Evolutionary conservation across 2,329 filamentous ascomycete species (phyloP).

Genomic region (Hymenoscyphus fraxineus): DNA sequence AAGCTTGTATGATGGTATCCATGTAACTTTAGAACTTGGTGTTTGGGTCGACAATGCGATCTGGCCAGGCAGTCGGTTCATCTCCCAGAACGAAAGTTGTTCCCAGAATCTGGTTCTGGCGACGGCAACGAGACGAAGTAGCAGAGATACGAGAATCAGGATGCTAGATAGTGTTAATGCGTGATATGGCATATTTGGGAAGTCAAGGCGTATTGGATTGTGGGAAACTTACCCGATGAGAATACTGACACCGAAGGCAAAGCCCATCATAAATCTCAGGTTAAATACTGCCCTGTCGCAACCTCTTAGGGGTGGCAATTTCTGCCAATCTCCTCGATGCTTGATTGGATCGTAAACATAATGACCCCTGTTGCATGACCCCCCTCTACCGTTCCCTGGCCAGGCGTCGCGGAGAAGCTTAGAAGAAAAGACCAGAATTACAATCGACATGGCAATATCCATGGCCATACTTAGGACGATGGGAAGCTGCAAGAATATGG

Average conservation of each 20-base stretch:
- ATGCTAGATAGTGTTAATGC: neutral
- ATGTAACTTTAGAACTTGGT: neutral
- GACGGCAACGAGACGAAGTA: slow-evolving; percentile 5
- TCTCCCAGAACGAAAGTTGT: neutral
- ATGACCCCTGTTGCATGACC: slow-evolving; percentile 1
- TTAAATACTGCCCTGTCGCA: slow-evolving; percentile 1
- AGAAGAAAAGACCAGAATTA: slow-evolving; percentile 11
- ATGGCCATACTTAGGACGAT: slow-evolving; percentile 10
- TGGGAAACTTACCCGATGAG: slow-evolving; percentile 9
- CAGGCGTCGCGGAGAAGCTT: slow-evolving; percentile 2
- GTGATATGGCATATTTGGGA: neutral
- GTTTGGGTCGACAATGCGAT: neutral
- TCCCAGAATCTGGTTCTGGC: slow-evolving; percentile 8
- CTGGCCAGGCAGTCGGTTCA: neutral
- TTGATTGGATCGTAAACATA: neutral
- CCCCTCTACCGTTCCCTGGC: neutral
- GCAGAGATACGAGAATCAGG: neutral
- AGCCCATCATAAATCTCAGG: slow-evolving; percentile 9
- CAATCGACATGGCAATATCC: slow-evolving; percentile 12
- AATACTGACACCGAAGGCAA: slow-evolving; percentile 10
- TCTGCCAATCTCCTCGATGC: neutral
- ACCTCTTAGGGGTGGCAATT: neutral
- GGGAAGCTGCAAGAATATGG: slow-evolving; percentile 10
- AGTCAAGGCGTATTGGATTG: slow-evolving; percentile 8
- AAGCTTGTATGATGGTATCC: neutral